These are phyloP conservation scores for Protomyces macrosporus DNA, from an alignment of 1,139 yeast genomes.

Conservation along the genomic window DNA sequence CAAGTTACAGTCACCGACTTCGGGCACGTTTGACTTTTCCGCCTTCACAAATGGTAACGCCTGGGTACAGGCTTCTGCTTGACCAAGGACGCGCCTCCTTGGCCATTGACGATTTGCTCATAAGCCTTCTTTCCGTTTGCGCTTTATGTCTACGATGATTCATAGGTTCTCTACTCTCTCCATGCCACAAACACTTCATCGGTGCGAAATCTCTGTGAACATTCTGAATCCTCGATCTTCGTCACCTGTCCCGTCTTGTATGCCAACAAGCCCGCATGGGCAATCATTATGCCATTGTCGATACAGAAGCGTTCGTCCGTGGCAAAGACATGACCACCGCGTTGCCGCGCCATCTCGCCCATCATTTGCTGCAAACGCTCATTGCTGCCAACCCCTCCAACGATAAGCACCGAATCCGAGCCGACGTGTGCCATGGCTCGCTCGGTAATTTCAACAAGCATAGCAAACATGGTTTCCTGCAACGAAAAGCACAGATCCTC, in stretches of 20 bases:
- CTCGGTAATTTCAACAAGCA: constrained; percentile 97
- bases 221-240: constrained; percentile 63
- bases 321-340: constrained; percentile 83
- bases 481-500: constrained; percentile 89
- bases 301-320: constrained; percentile 68
- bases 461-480: constrained; percentile 87
- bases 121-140: not conserved
- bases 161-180: constrained; percentile 25
- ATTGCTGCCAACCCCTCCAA: constrained; percentile 97
- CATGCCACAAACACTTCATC: constrained; percentile 33
- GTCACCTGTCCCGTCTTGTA: constrained; percentile 72
- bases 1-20: constrained; percentile 3
- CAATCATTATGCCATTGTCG: constrained; percentile 67
- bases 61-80: not conserved
- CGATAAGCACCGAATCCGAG: constrained; percentile 81
- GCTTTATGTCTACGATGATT: not conserved
- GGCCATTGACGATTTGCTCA: not conserved
- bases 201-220: constrained; percentile 72
- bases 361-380: constrained; percentile 90
- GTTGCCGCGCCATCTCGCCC: constrained; percentile 83
- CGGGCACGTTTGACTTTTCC: constrained; percentile 16
- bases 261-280: constrained; percentile 90
- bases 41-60: constrained; percentile 6
- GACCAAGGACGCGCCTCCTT: not conserved
- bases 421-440: constrained; percentile 98